Evolutionary conservation across 2,329 filamentous ascomycete genomes (phyloP).

Genomic region (Colletotrichum trifolii): DNA sequence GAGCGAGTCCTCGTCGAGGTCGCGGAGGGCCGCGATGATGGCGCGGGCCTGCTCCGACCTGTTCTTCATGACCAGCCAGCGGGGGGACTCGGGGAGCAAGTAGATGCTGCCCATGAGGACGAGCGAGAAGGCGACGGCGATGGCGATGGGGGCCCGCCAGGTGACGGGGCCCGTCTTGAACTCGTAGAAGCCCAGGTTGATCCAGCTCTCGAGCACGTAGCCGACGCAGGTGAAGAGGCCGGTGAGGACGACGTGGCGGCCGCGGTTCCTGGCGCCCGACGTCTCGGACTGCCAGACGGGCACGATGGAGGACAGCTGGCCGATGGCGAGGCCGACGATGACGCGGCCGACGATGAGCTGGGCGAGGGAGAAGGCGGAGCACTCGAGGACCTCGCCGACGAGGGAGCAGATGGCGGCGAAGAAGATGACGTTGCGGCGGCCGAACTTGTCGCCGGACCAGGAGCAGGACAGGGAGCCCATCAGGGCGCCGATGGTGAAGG

Average conservation of each 20-base stretch:
- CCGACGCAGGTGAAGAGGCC: constrained; percentile 39
- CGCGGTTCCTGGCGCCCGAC: constrained; percentile 53
- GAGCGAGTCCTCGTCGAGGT: constrained; percentile 58
- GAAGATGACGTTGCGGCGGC: constrained; percentile 47
- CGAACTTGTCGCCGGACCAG: constrained; percentile 46
- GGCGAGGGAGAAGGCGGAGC: constrained; percentile 48
- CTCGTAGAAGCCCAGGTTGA: constrained; percentile 56
- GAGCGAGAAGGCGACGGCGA: constrained; percentile 46
- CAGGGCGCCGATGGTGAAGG: constrained; percentile 51
- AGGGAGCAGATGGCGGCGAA: constrained; percentile 47
- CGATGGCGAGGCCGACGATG: constrained; percentile 54
- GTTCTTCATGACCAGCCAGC: constrained; percentile 47
- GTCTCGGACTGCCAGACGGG: constrained; percentile 55
- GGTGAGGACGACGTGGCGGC: constrained; percentile 52
- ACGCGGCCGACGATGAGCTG: constrained; percentile 56
- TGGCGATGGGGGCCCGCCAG: constrained; percentile 49
- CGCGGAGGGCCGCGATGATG: constrained; percentile 55
- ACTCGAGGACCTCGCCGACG: constrained; percentile 49
- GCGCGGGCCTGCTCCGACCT: constrained; percentile 45
- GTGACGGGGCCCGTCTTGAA: constrained; percentile 43
- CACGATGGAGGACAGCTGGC: constrained; percentile 51
- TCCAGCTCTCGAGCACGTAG: constrained; percentile 55
- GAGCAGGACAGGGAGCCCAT: constrained; percentile 51
- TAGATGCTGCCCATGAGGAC: constrained; percentile 48
- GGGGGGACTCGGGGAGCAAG: constrained; percentile 47